A percentile compares a stretch with the other conserved stretches of the same genome.
Conservation (phyloP, 768 basidiomycete species). For the Tricholoma sp. region DNA sequence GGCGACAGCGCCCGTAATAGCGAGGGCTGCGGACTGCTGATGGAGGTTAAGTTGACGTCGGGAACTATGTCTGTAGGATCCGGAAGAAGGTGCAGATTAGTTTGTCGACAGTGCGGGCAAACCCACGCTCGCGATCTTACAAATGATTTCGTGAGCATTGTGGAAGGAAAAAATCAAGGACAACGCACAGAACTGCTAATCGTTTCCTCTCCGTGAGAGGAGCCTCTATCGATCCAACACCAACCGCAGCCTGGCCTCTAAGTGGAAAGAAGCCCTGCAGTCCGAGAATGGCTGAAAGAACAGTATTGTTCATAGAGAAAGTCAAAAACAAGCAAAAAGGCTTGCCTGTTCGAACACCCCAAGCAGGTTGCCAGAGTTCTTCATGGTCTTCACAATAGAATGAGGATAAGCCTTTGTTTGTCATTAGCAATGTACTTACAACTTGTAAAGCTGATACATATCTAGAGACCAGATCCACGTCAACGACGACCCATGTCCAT, state of each 20-base stretch:
- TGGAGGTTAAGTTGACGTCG: neutral
- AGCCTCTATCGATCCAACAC: constrained; percentile 84
- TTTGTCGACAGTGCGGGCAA: constrained; percentile 66
- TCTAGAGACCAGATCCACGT: constrained; percentile 38
- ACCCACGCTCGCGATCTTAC: constrained; percentile 74
- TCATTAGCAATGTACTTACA: constrained; percentile 43
- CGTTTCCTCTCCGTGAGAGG: constrained; percentile 71
- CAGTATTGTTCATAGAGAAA: constrained; percentile 2
- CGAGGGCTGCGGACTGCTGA: neutral
- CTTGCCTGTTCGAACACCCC: constrained; percentile 93
- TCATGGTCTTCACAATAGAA: constrained; percentile 66
- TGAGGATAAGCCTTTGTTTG: constrained; percentile 3
- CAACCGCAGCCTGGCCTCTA: constrained; percentile 81
- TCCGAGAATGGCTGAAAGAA: constrained; percentile 67
- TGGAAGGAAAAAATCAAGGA: constrained; percentile 2
- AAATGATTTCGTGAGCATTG: constrained; percentile 3
- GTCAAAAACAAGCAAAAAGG: neutral
- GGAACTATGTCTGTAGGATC: constrained; percentile 38
- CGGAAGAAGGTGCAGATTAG: constrained; percentile 67
- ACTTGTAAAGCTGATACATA: constrained; percentile 89
- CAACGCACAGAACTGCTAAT: constrained; percentile 65
- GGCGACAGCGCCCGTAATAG: neutral
- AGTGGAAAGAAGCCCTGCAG: constrained; percentile 87
- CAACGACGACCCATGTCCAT: neutral
- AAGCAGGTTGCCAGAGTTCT: constrained; percentile 96